phyloP scores from a whole-genome alignment of 768 basidiomycete genomes.

The Mrakia blollopis region DNA sequence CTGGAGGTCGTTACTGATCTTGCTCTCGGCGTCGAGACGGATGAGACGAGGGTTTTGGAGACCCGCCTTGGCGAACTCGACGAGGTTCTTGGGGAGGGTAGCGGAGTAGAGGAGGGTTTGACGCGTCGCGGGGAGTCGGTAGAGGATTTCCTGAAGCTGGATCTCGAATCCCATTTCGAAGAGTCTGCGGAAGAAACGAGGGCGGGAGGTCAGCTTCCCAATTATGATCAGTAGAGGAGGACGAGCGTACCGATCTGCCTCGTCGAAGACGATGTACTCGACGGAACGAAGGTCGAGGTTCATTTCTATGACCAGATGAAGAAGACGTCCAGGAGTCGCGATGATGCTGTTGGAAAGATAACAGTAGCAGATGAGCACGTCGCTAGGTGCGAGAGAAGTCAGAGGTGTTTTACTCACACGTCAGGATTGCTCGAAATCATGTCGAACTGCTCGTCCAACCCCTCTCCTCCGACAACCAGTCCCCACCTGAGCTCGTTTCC shows the following conservation, averaged over 20 bases:
- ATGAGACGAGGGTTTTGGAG: constrained; percentile 83
- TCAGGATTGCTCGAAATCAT: constrained; percentile 92
- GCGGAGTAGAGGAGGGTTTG: constrained; percentile 96
- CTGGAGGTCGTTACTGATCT: constrained; percentile 85
- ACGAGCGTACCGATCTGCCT: constrained; percentile 71
- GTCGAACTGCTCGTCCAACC: constrained; percentile 92
- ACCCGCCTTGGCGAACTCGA: constrained; percentile 98
- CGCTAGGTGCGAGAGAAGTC: neutral
- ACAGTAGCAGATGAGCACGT: no score
- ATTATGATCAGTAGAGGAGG: no score
- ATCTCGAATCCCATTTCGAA: constrained; percentile 98
- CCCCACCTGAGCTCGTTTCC: constrained; percentile 75
- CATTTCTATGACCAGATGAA: constrained; percentile 98
- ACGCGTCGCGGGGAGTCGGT: constrained; percentile 75
- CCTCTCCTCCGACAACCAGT: constrained; percentile 90
- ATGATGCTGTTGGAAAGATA: constrained; percentile 61
- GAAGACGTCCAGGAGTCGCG: constrained; percentile 91
- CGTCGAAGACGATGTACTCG: constrained; percentile 91
- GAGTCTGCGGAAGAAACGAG: constrained; percentile 46
- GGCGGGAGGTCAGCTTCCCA: constrained; percentile 12
- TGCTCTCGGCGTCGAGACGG: constrained; percentile 91
- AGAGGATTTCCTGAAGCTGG: constrained; percentile 83
- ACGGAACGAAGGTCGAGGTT: constrained; percentile 79
- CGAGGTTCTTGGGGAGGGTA: constrained; percentile 88
- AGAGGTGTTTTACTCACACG: constrained; percentile 58